Percentiles rank a stretch among this genome's conserved stretches.
Conservation (phyloP, 2,329 filamentous ascomycete species). For the Fusarium fujikuroi region DNA sequence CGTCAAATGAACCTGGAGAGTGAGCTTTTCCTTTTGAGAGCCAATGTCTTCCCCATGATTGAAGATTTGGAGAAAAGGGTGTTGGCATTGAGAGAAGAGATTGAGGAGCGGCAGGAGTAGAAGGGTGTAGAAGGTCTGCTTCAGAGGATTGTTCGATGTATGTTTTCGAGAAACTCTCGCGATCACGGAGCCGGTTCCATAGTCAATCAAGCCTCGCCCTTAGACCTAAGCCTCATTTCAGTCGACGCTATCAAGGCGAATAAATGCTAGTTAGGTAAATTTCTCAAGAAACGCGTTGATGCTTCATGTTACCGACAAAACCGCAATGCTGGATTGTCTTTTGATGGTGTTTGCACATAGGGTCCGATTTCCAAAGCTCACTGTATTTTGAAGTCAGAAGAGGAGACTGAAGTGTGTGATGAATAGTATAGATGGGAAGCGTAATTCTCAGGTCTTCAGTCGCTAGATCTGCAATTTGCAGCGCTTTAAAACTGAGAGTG, state of each 20-base stretch:
- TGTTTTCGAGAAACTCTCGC: rapidly evolving
- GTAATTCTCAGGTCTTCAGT: rapidly evolving
- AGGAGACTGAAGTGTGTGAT: rapidly evolving
- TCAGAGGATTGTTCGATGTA: not conserved
- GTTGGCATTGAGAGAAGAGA: too few species aligned
- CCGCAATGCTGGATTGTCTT: not conserved
- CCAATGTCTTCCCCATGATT: too few species aligned
- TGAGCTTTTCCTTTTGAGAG: too few species aligned
- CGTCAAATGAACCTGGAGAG: not conserved
- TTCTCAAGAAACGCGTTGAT: not conserved
- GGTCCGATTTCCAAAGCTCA: rapidly evolving
- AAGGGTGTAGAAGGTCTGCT: too few species aligned
- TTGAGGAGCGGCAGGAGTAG: too few species aligned
- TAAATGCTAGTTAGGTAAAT: rapidly evolving
- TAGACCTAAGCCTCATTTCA: rapidly evolving
- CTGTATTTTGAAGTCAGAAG: rapidly evolving
- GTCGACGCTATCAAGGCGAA: rapidly evolving
- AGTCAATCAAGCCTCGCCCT: not conserved
- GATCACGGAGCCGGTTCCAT: too few species aligned
- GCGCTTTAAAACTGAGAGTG: too few species aligned
- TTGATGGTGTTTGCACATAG: not conserved
- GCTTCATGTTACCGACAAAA: not conserved
- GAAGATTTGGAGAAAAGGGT: too few species aligned
- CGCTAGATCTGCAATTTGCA: too few species aligned
- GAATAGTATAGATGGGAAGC: not conserved